A percentile compares a stretch with the other conserved stretches of the same genome.
These are phyloP conservation scores for Xylaria sp. DNA, from an alignment of 2,329 filamentous ascomycete species.

Conservation along the genomic window DNA sequence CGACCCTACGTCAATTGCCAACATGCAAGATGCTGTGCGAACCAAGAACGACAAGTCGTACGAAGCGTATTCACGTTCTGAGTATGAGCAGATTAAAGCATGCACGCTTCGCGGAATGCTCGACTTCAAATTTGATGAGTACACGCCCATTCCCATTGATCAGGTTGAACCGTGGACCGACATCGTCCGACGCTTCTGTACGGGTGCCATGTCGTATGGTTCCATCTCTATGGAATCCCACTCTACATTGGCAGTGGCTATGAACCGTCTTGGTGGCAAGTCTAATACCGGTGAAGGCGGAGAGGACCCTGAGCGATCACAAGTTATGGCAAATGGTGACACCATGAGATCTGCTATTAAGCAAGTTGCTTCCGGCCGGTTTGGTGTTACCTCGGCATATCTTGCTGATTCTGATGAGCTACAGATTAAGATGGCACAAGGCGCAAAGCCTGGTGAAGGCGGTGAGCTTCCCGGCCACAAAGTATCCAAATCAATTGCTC, in stretches of 20 bases:
- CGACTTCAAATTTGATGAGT: conserved; percentile 94
- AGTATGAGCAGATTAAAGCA: conserved; percentile 96
- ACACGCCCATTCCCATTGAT: conserved; percentile 87
- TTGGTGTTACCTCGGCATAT: conserved; percentile 95
- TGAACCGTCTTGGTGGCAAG: conserved; percentile 96
- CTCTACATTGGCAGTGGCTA: conserved; percentile 92
- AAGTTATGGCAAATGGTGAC: conserved; percentile 88
- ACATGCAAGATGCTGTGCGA: conserved; percentile 95
- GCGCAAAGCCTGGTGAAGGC: conserved; percentile 96
- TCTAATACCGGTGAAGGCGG: conserved; percentile 98
- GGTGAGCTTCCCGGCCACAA: conserved; percentile 98
- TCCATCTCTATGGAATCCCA: conserved; percentile 99
- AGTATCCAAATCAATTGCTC: conserved; percentile 92
- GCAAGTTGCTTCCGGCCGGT: conserved; percentile 94
- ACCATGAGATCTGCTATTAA: conserved; percentile 98
- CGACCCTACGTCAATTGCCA: conserved; percentile 92
- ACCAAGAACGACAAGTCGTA: conserved; percentile 99
- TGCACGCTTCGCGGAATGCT: conserved; percentile 94
- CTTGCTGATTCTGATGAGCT: conserved; percentile 94
- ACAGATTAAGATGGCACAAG: conserved; percentile 99
- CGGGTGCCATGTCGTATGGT: conserved; percentile 97
- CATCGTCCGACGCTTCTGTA: conserved; percentile 95
- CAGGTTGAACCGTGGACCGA: conserved; percentile 99
- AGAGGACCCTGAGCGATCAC: conserved; percentile 91
- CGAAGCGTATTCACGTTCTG: conserved; percentile 91